Evolutionary conservation across 2,329 filamentous ascomycete species (phyloP).

Genomic region (Ophiostoma ulmi): DNA sequence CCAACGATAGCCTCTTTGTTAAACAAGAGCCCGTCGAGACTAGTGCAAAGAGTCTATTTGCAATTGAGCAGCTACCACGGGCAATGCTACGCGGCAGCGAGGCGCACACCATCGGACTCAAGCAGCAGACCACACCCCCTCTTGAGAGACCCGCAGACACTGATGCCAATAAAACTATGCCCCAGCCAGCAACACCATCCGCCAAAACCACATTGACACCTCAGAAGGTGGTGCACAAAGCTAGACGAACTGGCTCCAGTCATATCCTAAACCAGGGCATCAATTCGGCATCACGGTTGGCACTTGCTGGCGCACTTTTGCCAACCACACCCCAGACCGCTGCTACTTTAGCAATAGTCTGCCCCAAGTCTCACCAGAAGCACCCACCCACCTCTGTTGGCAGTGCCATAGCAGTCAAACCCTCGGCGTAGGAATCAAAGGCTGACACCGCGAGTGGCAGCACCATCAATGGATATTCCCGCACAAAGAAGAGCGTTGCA

Average conservation of each 20-base stretch:
- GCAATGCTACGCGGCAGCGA: not conserved
- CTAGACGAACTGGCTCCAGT: not conserved
- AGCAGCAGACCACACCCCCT: too few species aligned
- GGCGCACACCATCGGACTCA: too few species aligned
- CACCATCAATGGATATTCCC: not conserved
- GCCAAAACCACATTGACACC: too few species aligned
- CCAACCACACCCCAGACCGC: too few species aligned
- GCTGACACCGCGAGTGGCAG: not conserved
- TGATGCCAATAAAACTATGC: too few species aligned
- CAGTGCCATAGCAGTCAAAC: not conserved
- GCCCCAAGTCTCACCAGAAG: not conserved
- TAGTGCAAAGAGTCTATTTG: not conserved
- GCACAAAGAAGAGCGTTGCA: not conserved
- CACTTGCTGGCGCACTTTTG: too few species aligned
- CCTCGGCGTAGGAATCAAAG: conserved; percentile 3
- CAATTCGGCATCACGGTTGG: too few species aligned
- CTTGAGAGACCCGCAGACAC: too few species aligned
- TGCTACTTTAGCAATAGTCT: not conserved
- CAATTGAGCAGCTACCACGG: too few species aligned
- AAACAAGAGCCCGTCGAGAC: not conserved
- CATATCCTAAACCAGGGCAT: too few species aligned
- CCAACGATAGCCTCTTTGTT: not conserved
- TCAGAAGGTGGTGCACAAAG: not conserved
- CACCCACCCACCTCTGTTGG: not conserved
- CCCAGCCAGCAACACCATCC: too few species aligned